These are phyloP conservation scores for Emericellopsis atlantica DNA, from an alignment of 2,329 filamentous ascomycete species.

Conservation along the genomic window DNA sequence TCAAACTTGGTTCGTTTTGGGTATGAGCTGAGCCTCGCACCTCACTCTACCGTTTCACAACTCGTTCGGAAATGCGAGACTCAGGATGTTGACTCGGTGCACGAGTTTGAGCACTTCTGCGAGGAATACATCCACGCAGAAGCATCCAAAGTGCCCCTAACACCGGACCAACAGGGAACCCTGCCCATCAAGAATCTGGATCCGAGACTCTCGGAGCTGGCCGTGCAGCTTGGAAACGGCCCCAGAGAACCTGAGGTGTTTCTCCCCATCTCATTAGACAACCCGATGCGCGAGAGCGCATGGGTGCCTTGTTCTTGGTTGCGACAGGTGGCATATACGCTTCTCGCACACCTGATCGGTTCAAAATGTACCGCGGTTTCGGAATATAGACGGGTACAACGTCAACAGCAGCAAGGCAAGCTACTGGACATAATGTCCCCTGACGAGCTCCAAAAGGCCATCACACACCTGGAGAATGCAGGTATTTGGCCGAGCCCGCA, in stretches of 20 bases:
- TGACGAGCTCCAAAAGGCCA: slow-evolving; percentile 2
- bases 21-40: slow-evolving; percentile 5
- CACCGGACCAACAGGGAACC: slow-evolving; percentile 1
- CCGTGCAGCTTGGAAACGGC: slow-evolving; percentile 15
- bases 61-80: slow-evolving; percentile 13
- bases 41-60: slow-evolving; percentile 15
- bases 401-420: slow-evolving; percentile 13
- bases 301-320: slow-evolving; percentile 40
- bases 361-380: slow-evolving; percentile 9
- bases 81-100: slow-evolving; percentile 6
- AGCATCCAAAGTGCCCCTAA: slow-evolving; percentile 6
- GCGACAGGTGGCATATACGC: slow-evolving; percentile 41
- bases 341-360: slow-evolving; percentile 18
- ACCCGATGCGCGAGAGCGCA: slow-evolving; percentile 37
- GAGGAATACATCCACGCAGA: slow-evolving; percentile 16
- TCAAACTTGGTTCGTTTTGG: neutral
- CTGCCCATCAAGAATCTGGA: slow-evolving; percentile 15
- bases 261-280: slow-evolving; percentile 50
- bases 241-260: slow-evolving; percentile 33
- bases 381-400: slow-evolving; percentile 24
- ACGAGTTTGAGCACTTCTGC: slow-evolving; percentile 15
- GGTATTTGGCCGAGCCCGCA: slow-evolving; percentile 5
- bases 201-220: slow-evolving; percentile 24
- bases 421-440: slow-evolving; percentile 8
- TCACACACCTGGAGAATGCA: slow-evolving; percentile 8